Percentiles rank a stretch among this genome's conserved stretches.
phyloP scores from a whole-genome alignment of 176 grass and related monocot genomes.

The Urochloa ruziziensis region DNA sequence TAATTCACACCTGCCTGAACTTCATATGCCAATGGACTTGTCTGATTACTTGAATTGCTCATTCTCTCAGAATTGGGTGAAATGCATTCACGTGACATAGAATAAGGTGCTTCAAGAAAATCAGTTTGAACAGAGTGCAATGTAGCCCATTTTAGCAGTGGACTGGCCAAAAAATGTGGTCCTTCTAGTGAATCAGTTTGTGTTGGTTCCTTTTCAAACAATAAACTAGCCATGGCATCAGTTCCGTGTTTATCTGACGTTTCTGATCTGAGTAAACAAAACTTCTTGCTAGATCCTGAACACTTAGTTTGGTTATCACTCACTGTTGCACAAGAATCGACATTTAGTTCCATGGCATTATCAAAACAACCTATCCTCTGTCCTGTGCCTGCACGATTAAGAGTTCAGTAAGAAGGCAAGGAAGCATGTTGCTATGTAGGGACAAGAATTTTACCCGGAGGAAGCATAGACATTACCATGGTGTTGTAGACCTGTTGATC shows the following conservation, averaged over 20 bases:
- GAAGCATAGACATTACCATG: slow-evolving; percentile 1
- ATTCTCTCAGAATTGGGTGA: neutral
- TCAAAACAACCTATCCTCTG: neutral
- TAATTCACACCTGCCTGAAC: neutral
- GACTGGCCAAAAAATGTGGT: neutral
- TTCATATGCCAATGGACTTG: neutral
- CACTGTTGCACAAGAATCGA: neutral
- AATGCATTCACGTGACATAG: neutral
- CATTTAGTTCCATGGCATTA: slow-evolving; percentile 3
- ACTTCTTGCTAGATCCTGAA: neutral
- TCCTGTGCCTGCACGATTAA: neutral
- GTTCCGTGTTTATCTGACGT: neutral
- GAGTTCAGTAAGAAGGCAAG: neutral
- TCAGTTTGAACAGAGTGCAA: neutral
- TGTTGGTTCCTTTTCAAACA: neutral
- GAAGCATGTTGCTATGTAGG: neutral
- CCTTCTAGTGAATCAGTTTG: neutral
- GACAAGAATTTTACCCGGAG: neutral
- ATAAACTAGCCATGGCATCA: neutral
- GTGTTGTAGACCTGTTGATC: neutral
- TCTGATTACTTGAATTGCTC: neutral
- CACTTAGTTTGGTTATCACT: slow-evolving; percentile 1
- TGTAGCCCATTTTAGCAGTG: neutral
- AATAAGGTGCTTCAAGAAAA: too few species aligned
- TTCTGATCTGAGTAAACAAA: neutral